Evolutionary conservation across 2,329 filamentous ascomycete species (phyloP).

Genomic region (Ophiocordyceps unilateralis): DNA sequence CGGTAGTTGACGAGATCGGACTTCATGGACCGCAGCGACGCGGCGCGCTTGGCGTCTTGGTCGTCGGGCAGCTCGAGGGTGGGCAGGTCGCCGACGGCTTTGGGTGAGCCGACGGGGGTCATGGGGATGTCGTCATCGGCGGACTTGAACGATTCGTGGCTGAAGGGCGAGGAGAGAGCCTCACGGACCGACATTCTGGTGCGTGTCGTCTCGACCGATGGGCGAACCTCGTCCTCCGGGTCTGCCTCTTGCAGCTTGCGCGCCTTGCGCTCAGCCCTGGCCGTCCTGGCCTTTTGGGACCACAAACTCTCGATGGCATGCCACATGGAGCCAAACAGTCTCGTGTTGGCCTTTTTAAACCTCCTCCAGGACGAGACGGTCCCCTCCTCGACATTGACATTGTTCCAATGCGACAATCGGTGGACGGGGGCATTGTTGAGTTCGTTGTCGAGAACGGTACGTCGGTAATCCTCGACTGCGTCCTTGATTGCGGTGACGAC

Average conservation of each 20-base stretch:
- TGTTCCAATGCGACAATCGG: conserved; percentile 71
- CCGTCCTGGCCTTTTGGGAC: conserved; percentile 31
- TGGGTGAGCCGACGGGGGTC: conserved; percentile 81
- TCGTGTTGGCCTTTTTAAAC: conserved; percentile 76
- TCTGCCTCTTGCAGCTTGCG: conserved; percentile 5
- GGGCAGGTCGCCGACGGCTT: conserved; percentile 24
- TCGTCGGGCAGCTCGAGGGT: conserved; percentile 22
- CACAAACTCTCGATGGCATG: conserved; percentile 27
- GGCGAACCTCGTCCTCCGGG: conserved; percentile 35
- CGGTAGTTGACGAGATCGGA: conserved; percentile 55
- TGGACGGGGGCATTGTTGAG: conserved; percentile 95
- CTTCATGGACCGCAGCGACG: conserved; percentile 27
- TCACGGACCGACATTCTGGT: conserved; percentile 17
- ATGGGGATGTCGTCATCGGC: conserved; percentile 69
- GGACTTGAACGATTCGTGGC: conserved; percentile 34
- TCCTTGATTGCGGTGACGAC: conserved; percentile 83
- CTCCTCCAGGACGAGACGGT: conserved; percentile 71
- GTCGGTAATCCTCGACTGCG: conserved; percentile 83
- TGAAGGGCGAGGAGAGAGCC: conserved; percentile 32
- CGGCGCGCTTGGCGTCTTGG: conserved; percentile 15
- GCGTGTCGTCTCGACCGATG: conserved; percentile 31
- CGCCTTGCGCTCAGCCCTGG: conserved; percentile 29
- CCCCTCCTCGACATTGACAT: conserved; percentile 84
- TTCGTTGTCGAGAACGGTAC: conserved; percentile 80
- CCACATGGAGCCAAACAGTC: conserved; percentile 36